Conservation (phyloP, 345 rosid genomes). For the Balakata baccata region DNA sequence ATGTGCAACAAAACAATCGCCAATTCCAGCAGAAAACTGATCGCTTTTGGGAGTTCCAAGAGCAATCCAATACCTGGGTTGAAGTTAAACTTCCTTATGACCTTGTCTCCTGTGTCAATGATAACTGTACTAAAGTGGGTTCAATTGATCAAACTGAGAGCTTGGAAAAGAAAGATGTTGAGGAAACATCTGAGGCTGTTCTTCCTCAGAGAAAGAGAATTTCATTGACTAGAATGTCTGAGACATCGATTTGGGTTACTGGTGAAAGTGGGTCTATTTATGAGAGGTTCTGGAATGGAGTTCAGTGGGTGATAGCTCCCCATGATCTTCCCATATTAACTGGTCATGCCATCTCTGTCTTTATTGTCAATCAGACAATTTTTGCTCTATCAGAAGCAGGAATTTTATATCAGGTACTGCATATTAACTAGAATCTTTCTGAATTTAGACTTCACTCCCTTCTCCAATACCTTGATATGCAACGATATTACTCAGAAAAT, state of each 20-base stretch:
- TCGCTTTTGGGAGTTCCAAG: conserved; percentile 60
- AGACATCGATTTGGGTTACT: conserved; percentile 61
- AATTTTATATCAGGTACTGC: conserved; percentile 50
- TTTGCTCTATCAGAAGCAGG: conserved; percentile 60
- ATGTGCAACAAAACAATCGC: conserved; percentile 8
- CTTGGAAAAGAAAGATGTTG: conserved; percentile 20
- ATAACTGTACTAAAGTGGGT: conserved; percentile 54
- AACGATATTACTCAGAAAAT: too few relatives aligned
- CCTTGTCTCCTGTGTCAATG: conserved; percentile 53
- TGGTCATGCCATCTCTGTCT: conserved; percentile 44
- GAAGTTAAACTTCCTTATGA: conserved; percentile 61
- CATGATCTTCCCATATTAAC: conserved; percentile 49
- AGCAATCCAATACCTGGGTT: conserved; percentile 51
- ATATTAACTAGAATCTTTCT: neutral
- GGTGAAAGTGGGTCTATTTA: conserved; percentile 63
- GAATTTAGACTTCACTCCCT: neutral
- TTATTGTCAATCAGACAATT: conserved; percentile 59
- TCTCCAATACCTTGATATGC: neutral
- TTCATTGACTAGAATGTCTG: conserved; percentile 58
- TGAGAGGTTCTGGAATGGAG: conserved; percentile 78
- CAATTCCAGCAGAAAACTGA: conserved; percentile 56
- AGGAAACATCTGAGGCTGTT: conserved; percentile 19
- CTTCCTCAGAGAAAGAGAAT: conserved; percentile 54
- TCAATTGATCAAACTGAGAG: conserved; percentile 32
- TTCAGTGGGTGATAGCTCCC: conserved; percentile 68